A percentile compares a stretch with the other conserved stretches of the same genome.
Conservation (phyloP, 192 early-diverging fungal species). For the Gonapodya prolifera region DNA sequence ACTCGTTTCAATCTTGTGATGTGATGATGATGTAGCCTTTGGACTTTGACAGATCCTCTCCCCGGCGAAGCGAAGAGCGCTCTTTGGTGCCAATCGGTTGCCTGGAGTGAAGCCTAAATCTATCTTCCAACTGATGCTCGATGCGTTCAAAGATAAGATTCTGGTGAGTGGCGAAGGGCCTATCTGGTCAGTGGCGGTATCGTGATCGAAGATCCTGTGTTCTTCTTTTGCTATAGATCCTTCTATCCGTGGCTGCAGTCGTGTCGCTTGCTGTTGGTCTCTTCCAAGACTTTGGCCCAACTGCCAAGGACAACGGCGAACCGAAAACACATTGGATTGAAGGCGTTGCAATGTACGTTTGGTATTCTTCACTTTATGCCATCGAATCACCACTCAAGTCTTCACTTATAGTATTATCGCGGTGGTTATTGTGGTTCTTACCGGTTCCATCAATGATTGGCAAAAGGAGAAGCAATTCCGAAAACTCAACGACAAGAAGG, state of each 20-base stretch:
- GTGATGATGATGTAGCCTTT: too few relatives aligned
- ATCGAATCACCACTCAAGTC: background rate
- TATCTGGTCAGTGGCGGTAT: background rate
- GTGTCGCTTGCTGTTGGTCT: conserved; percentile 68
- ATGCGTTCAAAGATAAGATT: conserved; percentile 1
- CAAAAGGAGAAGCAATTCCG: conserved; percentile 80
- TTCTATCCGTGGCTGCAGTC: conserved; percentile 62
- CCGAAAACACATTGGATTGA: conserved; percentile 71
- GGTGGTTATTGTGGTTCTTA: conserved; percentile 61
- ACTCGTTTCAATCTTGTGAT: too few relatives aligned
- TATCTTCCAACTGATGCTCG: conserved; percentile 54
- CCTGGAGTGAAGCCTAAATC: conserved; percentile 54
- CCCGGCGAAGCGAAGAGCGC: background rate
- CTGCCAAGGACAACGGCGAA: conserved; percentile 5
- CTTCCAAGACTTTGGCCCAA: conserved; percentile 56
- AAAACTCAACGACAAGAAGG: conserved; percentile 74
- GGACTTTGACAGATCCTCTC: background rate
- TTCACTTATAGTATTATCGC: conserved; percentile 65
- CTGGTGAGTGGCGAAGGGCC: conserved; percentile 10
- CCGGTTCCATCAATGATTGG: conserved; percentile 69
- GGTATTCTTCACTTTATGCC: background rate
- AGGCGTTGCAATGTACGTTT: conserved; percentile 20
- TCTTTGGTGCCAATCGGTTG: conserved; percentile 59
- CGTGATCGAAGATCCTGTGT: too few relatives aligned
- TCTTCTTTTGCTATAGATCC: conserved; percentile 28